Percentiles rank a stretch among this genome's conserved stretches.
Conservation (phyloP, 768 basidiomycete genomes). For the Suillus spraguei region DNA sequence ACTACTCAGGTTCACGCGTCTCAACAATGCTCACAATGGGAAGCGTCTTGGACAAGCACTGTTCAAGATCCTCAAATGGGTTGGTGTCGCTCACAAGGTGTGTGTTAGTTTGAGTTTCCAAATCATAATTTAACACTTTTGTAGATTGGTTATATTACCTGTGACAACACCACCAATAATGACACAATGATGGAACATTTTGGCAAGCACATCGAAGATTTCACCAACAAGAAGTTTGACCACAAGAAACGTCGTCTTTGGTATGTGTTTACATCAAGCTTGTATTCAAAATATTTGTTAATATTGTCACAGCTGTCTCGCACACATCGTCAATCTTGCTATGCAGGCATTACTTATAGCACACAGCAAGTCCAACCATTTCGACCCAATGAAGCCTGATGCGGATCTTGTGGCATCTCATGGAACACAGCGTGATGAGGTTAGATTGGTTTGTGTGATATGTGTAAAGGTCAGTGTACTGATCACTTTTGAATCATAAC, state of each 20-base stretch:
- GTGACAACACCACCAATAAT: conserved; percentile 27
- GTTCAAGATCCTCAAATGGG: neutral
- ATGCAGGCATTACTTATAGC: conserved; percentile 33
- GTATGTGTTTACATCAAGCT: too few species aligned
- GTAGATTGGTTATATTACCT: too few species aligned
- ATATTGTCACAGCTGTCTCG: conserved; percentile 33
- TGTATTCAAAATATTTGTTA: too few species aligned
- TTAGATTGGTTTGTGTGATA: conserved; percentile 22
- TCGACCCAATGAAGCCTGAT: conserved; percentile 21
- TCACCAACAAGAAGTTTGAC: conserved; percentile 1
- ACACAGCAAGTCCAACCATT: conserved; percentile 29
- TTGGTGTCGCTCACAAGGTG: neutral
- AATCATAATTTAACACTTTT: too few species aligned
- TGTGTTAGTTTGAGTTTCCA: too few species aligned
- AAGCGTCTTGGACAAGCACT: neutral
- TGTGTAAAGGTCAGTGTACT: conserved; percentile 17
- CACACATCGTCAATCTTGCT: conserved; percentile 37
- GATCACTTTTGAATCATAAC: too few species aligned
- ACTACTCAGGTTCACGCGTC: neutral
- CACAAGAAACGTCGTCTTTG: conserved; percentile 7
- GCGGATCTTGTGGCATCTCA: conserved; percentile 17
- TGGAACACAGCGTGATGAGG: conserved; percentile 19
- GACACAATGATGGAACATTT: conserved; percentile 37
- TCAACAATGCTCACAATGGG: too few species aligned
- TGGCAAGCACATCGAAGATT: neutral